Conservation (phyloP, 106 monocot species). For the Platanthera zijinensis region DNA sequence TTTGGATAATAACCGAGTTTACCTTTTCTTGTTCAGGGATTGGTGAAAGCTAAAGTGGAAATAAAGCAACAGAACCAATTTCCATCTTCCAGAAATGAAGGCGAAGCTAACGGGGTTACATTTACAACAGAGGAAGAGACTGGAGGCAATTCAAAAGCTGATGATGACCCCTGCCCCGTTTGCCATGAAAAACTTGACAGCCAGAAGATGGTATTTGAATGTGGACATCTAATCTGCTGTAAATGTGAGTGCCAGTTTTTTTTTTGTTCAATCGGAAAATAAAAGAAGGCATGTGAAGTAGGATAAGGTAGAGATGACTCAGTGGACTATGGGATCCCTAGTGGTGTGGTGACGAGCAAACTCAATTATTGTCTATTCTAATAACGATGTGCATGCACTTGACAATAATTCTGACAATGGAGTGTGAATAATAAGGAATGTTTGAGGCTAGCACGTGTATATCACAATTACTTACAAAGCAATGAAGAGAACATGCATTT, state of each 20-base stretch:
- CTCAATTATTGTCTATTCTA: too few relatives aligned
- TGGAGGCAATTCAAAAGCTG: slow-evolving; percentile 13
- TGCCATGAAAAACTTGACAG: slow-evolving; percentile 77
- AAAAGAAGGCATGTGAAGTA: too few relatives aligned
- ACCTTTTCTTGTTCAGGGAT: slow-evolving; percentile 34
- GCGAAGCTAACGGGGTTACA: slow-evolving; percentile 18
- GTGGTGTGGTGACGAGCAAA: too few relatives aligned
- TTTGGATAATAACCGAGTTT: not conserved
- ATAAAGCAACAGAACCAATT: slow-evolving; percentile 6
- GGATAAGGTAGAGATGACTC: too few relatives aligned
- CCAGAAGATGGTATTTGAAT: slow-evolving; percentile 92
- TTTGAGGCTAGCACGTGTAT: too few relatives aligned
- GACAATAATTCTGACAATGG: too few relatives aligned
- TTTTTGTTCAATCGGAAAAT: not conserved
- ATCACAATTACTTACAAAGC: too few relatives aligned
- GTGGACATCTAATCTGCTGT: slow-evolving; percentile 94
- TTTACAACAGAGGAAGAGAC: slow-evolving; percentile 16
- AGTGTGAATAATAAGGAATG: too few relatives aligned
- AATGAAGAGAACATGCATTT: too few relatives aligned
- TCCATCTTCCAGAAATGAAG: slow-evolving; percentile 11
- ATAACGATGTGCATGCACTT: too few relatives aligned
- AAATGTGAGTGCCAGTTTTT: slow-evolving; percentile 54
- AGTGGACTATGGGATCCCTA: too few relatives aligned
- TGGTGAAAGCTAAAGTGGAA: slow-evolving; percentile 52
- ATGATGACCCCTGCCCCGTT: slow-evolving; percentile 73